phyloP scores from a whole-genome alignment of 305 asterid genomes.

The Solanum hybrid region DNA sequence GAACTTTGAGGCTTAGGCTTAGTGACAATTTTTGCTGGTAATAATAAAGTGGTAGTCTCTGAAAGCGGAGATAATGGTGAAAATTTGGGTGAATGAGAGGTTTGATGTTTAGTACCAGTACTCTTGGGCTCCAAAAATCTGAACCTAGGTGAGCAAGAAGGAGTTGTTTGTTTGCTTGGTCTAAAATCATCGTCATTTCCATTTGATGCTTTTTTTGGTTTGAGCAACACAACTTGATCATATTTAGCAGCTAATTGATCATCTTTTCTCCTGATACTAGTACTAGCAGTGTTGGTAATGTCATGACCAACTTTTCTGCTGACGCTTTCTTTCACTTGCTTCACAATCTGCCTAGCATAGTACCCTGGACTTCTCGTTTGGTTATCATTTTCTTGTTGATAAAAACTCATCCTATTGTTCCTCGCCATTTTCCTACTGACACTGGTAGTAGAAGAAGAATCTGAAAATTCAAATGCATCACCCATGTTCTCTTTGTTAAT shows the following conservation, averaged over 20 bases:
- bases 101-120: background rate
- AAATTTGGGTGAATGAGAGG: slow-evolving; percentile 18
- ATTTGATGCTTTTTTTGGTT: slow-evolving; percentile 19
- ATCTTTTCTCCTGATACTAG: slow-evolving; percentile 12
- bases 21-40: background rate
- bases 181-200: background rate
- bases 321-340: slow-evolving; percentile 57
- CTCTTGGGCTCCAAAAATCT: slow-evolving; percentile 27
- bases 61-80: slow-evolving; percentile 16
- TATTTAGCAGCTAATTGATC: slow-evolving; percentile 25
- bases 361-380: slow-evolving; percentile 26
- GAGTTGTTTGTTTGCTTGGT: slow-evolving; percentile 16
- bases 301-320: slow-evolving; percentile 61
- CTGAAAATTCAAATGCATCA: slow-evolving; percentile 22
- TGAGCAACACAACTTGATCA: slow-evolving; percentile 37
- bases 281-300: slow-evolving; percentile 38
- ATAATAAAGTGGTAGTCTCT: background rate
- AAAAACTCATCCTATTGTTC: slow-evolving; percentile 4
- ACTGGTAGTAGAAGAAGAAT: background rate
- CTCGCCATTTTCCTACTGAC: slow-evolving; percentile 7
- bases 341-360: slow-evolving; percentile 55
- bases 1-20: background rate
- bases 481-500: slow-evolving; percentile 41
- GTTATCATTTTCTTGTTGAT: slow-evolving; percentile 20
- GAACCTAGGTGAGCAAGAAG: slow-evolving; percentile 34